Percentiles rank a stretch among this genome's conserved stretches.
These are phyloP conservation scores for Conoideocrella luteorostrata DNA, from an alignment of 2,329 filamentous ascomycete genomes.

Conservation along the genomic window DNA sequence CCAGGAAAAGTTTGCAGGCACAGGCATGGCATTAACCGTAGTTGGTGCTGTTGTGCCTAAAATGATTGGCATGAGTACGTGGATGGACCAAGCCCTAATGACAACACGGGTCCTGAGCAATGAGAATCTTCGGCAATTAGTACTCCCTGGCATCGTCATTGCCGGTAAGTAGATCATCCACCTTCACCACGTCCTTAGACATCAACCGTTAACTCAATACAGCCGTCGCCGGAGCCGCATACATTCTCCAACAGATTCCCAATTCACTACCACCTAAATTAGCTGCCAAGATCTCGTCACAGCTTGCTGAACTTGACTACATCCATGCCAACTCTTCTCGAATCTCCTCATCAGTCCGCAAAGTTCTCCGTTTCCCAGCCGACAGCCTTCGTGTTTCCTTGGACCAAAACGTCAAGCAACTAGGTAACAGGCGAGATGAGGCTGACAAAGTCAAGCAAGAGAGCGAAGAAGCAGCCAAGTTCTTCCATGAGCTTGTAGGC, in stretches of 20 bases:
- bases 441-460: conserved; percentile 75
- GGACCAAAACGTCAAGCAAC: conserved; percentile 77
- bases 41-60: conserved; percentile 78
- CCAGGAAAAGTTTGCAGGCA: conserved; percentile 91
- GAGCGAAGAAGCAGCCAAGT: conserved; percentile 81
- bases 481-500: conserved; percentile 79
- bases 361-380: conserved; percentile 80
- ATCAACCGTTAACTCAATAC: not conserved
- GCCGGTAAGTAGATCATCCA: conserved; percentile 57
- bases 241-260: conserved; percentile 81
- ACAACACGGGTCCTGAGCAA: conserved; percentile 75
- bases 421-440: conserved; percentile 71
- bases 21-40: conserved; percentile 89
- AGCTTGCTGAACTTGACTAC: conserved; percentile 81
- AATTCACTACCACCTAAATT: conserved; percentile 81
- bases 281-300: conserved; percentile 73
- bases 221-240: conserved; percentile 71
- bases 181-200: not conserved
- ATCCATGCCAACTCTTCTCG: conserved; percentile 81
- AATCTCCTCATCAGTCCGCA: conserved; percentile 79
- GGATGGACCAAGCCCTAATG: conserved; percentile 81
- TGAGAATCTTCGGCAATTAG: conserved; percentile 71
- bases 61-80: conserved; percentile 75
- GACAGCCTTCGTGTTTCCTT: conserved; percentile 79
- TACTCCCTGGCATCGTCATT: conserved; percentile 72